These are phyloP conservation scores for barley (Hordeum vulgare) DNA, from an alignment of 176 grass and related monocot species.

Conservation along the genomic window MorexV3_pseudomolecules_assembly NC_058518.1:471670885-471671384, in stretches of 20 bases:
- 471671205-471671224: neutral
- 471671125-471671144: neutral
- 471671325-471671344: slow-evolving; percentile 20
- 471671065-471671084: neutral
- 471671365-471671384: slow-evolving; percentile 38
- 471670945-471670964: neutral
- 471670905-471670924: neutral
- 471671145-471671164: neutral
- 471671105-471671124: neutral
- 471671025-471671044: neutral
- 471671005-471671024: neutral
- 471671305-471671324: neutral
- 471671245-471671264: neutral
- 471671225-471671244: neutral
- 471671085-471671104: neutral
- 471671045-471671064: neutral
- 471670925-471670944: neutral
- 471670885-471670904: too few species aligned
- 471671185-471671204: neutral
- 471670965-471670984: neutral
- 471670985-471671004: neutral
- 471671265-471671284: neutral
- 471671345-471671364: slow-evolving; percentile 49
- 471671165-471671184: neutral
- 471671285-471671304: neutral